phyloP scores from a whole-genome alignment of 805 yeast species.

The Scheffersomyces amazonensis region DNA sequence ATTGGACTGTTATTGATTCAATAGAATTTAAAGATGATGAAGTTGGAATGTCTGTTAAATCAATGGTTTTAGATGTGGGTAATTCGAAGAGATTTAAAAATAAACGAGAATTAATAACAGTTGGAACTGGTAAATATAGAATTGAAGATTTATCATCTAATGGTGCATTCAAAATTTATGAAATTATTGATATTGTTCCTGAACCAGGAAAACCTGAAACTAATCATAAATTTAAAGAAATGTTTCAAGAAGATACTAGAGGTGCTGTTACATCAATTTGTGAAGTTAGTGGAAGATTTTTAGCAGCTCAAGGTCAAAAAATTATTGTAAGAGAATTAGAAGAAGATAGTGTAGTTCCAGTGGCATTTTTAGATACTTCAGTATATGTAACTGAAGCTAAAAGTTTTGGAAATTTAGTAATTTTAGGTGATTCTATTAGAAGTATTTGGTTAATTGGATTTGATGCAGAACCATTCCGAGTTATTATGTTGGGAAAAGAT shows the following conservation, averaged over 20 bases:
- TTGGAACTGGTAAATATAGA: slow-evolving; percentile 75
- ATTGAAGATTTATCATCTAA: slow-evolving; percentile 78
- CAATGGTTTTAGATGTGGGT: slow-evolving; percentile 49
- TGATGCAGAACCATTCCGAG: slow-evolving; percentile 91
- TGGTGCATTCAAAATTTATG: slow-evolving; percentile 74
- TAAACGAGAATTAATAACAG: slow-evolving; percentile 64
- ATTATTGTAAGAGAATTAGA: slow-evolving; percentile 76
- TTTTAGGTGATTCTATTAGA: slow-evolving; percentile 78
- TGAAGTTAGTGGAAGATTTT: slow-evolving; percentile 79
- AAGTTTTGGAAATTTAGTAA: slow-evolving; percentile 75
- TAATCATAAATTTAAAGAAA: slow-evolving; percentile 69
- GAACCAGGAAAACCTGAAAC: slow-evolving; percentile 87
- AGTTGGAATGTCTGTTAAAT: slow-evolving; percentile 53
- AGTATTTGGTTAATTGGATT: slow-evolving; percentile 82
- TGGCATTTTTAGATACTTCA: slow-evolving; percentile 88
- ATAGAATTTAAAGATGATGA: slow-evolving; percentile 67
- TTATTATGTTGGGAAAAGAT: slow-evolving; percentile 78
- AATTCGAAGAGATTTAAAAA: slow-evolving; percentile 41
- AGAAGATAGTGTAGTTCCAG: slow-evolving; percentile 88
- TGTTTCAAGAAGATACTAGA: slow-evolving; percentile 68
- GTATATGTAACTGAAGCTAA: slow-evolving; percentile 77
- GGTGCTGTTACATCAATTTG: slow-evolving; percentile 82
- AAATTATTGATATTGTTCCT: slow-evolving; percentile 79
- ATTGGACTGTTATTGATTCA: slow-evolving; percentile 75
- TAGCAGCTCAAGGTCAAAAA: slow-evolving; percentile 85